Evolutionary conservation across 2,329 filamentous ascomycete species (phyloP).

Genomic region (Bretziella fagacearum): DNA sequence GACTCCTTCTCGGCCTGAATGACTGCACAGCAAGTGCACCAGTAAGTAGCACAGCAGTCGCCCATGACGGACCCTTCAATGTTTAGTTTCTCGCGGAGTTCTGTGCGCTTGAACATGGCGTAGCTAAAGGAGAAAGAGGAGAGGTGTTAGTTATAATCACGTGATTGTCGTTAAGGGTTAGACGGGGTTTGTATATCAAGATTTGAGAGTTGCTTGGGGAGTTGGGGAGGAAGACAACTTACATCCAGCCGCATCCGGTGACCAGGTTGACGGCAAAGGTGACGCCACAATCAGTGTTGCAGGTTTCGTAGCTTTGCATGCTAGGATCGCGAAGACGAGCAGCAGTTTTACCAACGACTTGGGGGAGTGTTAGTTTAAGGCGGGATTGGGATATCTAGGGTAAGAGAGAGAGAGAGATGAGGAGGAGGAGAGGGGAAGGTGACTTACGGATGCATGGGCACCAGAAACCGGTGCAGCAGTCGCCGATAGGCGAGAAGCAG

Average conservation of each 20-base stretch:
- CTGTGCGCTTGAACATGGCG: slow-evolving; percentile 34
- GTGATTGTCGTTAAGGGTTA: not conserved
- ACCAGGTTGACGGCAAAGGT: slow-evolving; percentile 24
- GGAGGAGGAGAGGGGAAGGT: too few species aligned
- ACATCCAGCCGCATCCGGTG: slow-evolving; percentile 30
- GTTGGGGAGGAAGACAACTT: slow-evolving; percentile 15
- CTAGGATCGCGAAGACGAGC: slow-evolving; percentile 29
- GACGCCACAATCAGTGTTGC: slow-evolving; percentile 27
- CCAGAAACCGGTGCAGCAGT: slow-evolving; percentile 25
- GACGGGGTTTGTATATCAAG: not conserved
- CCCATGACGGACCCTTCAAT: slow-evolving; percentile 31
- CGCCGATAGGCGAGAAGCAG: slow-evolving; percentile 25
- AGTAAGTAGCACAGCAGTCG: slow-evolving; percentile 37
- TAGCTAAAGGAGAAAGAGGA: slow-evolving; percentile 19
- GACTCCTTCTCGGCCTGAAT: slow-evolving; percentile 44
- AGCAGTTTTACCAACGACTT: slow-evolving; percentile 29
- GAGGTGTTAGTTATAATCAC: slow-evolving; percentile 4
- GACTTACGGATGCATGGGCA: slow-evolving; percentile 29
- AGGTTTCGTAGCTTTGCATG: slow-evolving; percentile 23
- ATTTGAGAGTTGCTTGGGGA: not conserved
- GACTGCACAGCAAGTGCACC: slow-evolving; percentile 38
- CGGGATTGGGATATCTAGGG: too few species aligned
- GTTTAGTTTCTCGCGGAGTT: slow-evolving; percentile 35
- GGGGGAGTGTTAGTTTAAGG: slow-evolving; percentile 2
- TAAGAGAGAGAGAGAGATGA: not conserved